Base-by-base conservation (phyloP, 2,329 filamentous ascomycete genomes). In the Pseudogymnoascus sp. region DNA sequence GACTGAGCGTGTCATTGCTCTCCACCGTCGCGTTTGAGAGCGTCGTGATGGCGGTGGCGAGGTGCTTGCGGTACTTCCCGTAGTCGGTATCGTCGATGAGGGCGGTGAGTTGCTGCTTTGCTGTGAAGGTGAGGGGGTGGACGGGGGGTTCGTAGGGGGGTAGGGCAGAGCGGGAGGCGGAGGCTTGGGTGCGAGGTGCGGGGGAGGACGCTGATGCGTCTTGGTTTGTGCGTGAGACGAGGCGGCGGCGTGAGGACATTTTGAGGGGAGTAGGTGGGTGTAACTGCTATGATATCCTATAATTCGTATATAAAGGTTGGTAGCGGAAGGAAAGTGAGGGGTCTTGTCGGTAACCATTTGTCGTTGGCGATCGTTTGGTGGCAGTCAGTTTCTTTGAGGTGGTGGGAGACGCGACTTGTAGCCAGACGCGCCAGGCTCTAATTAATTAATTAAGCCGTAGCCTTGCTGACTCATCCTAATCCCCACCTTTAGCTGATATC, bases 71-170 rank as follows among this genome's bases (percentile, higher is more conserved):
- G 1, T 87, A 74, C 59, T 76, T 75, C 1, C 71, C 68, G 8
- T 81, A 71, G 17, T 77, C 73, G 9, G 77, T 73, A 3, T 74
- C 74, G 17, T 76, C 71, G 6, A 77, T 71, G 3, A 88, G 72
- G 0, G 72, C 66, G 1, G 77, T 72, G 4, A 88, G 75, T 1
- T 76, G 74, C 23, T 75, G 74, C 64, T 82, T 79, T 1, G 78
- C 78, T 9, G 74, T 70, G 0, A 68, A 66, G 61, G 79, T 83
- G 19, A 87, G 78, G 0, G 83, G 77, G 63, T 80, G 80, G 9
- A 74, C 73, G 1, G 82, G 82, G 15, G 78, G 75, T 71, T 85
- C 76, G 71, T 87, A 87, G 6, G 75, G 68, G 10, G 82, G 79
- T 38, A 83, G 69, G 59, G 33, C 59, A 10, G 59, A 36, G 19